Evolutionary conservation across 352 stramenopile species (phyloP), one percentile per base, ranked within the genome.

Genomic region (Globisporangium paddicum): DNA sequence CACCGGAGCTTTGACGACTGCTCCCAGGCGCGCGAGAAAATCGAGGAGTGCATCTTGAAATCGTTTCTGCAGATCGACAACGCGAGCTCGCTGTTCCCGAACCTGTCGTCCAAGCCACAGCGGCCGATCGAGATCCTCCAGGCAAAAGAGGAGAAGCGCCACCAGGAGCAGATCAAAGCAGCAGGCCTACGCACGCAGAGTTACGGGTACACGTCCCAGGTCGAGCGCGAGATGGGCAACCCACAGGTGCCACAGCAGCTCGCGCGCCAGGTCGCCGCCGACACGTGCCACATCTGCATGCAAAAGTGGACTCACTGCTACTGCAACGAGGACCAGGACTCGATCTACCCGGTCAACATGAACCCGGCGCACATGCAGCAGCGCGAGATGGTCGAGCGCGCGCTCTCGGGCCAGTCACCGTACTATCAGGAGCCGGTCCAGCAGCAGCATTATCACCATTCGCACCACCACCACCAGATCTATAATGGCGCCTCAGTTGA

Each of bases 251-350:
- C 61, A 10, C 62, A 73, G 60, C 55, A 67, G 1, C 72, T 82
- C 8, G 38, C 16, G 16, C 69, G 58, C 8, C 72, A 87, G 30
- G 75, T 94, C 3, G 78, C 71, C 19, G 73, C 81, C 0, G 79
- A 94, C 58, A 90, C 80, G 26, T 94, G 85, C 55, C 77, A 84
- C 62, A 69, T 73, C 37, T 94, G 85, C 57, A 50, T 89, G 46
- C 79, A 91, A 51, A 92, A 92, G 62, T 94, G 85, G 85, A 92
- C 80, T n/a, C 69, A 93, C 60, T 94, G 85, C 64, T 91, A 92
- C 60, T 94, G 85, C 72, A 90, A 90, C 58, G 86, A 83, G 48
- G 80, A 94, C 50, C 79, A 91, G 59, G 77, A 90, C 58, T 73
- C 71, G 16, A 69, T 90, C 40, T 87, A 79, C 50, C 71, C 73